phyloP scores from a whole-genome alignment of 768 basidiomycete species.

The Mycena metata region DNA sequence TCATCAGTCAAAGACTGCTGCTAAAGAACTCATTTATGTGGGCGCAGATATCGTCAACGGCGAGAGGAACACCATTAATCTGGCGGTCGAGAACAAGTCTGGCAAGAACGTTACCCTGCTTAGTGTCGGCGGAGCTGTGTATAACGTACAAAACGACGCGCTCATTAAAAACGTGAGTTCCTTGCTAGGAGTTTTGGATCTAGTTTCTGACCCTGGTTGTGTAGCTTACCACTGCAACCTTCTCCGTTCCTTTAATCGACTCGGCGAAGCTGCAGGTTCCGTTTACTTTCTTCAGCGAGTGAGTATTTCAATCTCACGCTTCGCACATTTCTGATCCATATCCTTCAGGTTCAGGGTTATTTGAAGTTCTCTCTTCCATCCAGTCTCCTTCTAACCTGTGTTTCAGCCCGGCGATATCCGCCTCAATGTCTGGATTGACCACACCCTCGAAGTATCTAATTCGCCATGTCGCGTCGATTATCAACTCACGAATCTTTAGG shows the following conservation, averaged over 20 bases:
- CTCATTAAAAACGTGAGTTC: conserved; percentile 81
- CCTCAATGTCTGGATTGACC: conserved; percentile 83
- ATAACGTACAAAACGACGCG: conserved; percentile 70
- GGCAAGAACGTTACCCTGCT: conserved; percentile 78
- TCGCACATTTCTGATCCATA: conserved; percentile 33
- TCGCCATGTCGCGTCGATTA: neutral
- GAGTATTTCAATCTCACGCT: conserved; percentile 46
- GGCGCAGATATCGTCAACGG: conserved; percentile 83
- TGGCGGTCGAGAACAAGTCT: conserved; percentile 83
- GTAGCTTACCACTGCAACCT: conserved; percentile 72
- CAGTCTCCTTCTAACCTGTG: conserved; percentile 10
- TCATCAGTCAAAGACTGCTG: neutral
- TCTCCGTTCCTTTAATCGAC: conserved; percentile 65
- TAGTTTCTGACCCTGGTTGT: neutral
- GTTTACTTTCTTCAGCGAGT: conserved; percentile 88
- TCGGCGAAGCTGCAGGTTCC: conserved; percentile 75
- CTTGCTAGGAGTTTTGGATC: neutral
- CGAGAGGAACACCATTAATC: conserved; percentile 76
- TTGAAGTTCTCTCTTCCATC: conserved; percentile 4
- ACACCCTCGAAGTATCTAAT: conserved; percentile 66
- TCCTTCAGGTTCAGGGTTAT: conserved; percentile 71
- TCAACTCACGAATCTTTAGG: conserved; percentile 17
- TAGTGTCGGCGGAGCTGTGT: conserved; percentile 75
- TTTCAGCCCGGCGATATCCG: conserved; percentile 80
- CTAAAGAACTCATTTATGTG: too few relatives aligned